A percentile compares a stretch with the other conserved stretches of the same genome.
Conservation (phyloP, 495 filamentous ascomycete species). For the Penicillium lagena region DNA sequence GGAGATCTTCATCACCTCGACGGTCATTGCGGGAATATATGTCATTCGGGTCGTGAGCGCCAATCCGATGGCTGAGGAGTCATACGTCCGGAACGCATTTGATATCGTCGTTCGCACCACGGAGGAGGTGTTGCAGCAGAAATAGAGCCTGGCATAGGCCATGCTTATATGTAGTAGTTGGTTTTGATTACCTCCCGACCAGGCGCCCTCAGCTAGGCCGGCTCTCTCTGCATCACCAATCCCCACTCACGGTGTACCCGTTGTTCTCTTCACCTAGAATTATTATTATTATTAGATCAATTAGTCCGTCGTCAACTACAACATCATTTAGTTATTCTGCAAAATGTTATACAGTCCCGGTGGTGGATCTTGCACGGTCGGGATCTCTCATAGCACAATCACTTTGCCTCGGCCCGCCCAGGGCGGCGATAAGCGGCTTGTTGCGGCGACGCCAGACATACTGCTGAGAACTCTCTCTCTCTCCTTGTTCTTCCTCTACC, state of each 20-base stretch:
- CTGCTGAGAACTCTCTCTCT: neutral
- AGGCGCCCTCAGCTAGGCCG: too few relatives aligned
- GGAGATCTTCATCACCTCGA: constrained; percentile 80
- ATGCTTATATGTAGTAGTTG: neutral
- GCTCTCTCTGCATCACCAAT: too few relatives aligned
- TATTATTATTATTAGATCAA: too few relatives aligned
- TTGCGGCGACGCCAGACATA: constrained; percentile 4
- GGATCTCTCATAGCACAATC: too few relatives aligned
- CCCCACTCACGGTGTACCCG: too few relatives aligned
- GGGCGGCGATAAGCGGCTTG: constrained; percentile 21
- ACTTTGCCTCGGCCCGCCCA: neutral
- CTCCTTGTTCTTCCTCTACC: constrained; percentile 1
- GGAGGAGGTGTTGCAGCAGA: constrained; percentile 47
- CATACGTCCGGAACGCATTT: constrained; percentile 68
- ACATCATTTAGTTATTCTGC: too few relatives aligned
- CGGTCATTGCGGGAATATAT: constrained; percentile 67
- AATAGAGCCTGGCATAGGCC: neutral
- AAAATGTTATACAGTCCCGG: too few relatives aligned
- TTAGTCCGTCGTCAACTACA: too few relatives aligned
- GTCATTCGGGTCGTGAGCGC: constrained; percentile 77
- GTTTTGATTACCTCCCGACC: too few relatives aligned
- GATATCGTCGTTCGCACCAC: constrained; percentile 65
- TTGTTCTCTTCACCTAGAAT: too few relatives aligned
- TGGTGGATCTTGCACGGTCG: too few relatives aligned
- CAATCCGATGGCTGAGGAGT: constrained; percentile 61